Conservation (phyloP, 2,329 filamentous ascomycete species). For the Emmonsia crescens region DNA sequence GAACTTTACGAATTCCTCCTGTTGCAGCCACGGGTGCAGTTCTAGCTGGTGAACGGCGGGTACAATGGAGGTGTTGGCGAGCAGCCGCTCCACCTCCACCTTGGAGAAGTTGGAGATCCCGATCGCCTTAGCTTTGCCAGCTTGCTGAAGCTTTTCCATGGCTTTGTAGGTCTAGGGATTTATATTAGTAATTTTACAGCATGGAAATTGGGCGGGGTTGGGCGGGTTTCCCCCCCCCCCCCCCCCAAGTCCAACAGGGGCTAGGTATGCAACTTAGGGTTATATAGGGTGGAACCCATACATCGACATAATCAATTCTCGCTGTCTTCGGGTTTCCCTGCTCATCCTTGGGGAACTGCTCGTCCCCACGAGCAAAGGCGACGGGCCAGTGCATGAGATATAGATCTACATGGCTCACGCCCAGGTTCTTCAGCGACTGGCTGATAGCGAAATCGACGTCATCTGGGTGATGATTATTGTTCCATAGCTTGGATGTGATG, state of each 20-base stretch:
- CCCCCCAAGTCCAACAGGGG: no score
- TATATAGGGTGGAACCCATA: conserved; percentile 14
- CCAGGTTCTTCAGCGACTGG: conserved; percentile 51
- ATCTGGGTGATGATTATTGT: conserved; percentile 50
- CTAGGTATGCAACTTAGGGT: no score
- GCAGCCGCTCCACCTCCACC: conserved; percentile 10
- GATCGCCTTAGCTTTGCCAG: conserved; percentile 54
- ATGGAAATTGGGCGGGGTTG: not conserved
- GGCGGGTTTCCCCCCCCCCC: no score
- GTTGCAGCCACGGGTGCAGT: conserved; percentile 44
- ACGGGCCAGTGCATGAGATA: conserved; percentile 59
- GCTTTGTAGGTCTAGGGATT: conserved; percentile 47
- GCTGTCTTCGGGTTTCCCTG: conserved; percentile 34
- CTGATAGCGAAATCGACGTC: conserved; percentile 52
- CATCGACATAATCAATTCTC: conserved; percentile 40
- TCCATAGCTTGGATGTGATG: conserved; percentile 58
- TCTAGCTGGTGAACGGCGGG: conserved; percentile 44
- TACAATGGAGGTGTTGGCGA: conserved; percentile 26
- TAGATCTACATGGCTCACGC: conserved; percentile 57
- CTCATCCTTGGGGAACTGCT: conserved; percentile 37
- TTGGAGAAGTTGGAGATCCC: conserved; percentile 41
- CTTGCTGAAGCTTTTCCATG: conserved; percentile 47
- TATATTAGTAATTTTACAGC: not conserved
- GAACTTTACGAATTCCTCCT: conserved; percentile 39
- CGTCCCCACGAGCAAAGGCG: conserved; percentile 41